phyloP scores from a whole-genome alignment of 176 grass and related monocot genomes.

The Cenchrus purpureus region DNA sequence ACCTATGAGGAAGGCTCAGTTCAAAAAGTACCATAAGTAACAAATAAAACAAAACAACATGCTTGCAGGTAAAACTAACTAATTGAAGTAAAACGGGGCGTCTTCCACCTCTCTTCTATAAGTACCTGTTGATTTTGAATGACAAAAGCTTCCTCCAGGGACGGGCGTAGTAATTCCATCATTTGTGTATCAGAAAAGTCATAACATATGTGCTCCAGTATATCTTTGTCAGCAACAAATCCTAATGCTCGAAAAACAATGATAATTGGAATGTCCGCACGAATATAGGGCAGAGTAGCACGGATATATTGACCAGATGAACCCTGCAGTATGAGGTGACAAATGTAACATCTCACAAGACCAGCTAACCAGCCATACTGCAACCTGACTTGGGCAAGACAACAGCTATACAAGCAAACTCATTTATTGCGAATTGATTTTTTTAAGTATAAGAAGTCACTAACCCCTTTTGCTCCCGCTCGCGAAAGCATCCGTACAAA shows the following conservation, averaged over 20 bases:
- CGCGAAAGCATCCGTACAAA: slow-evolving; percentile 97
- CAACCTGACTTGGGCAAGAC: background rate
- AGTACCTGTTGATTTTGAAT: slow-evolving; percentile 99
- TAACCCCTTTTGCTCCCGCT: slow-evolving; percentile 90
- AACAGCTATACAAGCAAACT: slow-evolving; percentile 25
- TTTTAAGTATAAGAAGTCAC: slow-evolving; percentile 17
- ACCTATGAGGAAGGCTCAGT: slow-evolving; percentile 60
- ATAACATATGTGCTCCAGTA: slow-evolving; percentile 97
- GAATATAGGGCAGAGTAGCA: slow-evolving; percentile 96
- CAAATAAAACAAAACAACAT: slow-evolving; percentile 11
- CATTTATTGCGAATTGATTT: slow-evolving; percentile 18
- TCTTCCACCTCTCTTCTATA: slow-evolving; percentile 26
- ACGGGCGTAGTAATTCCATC: slow-evolving; percentile 96
- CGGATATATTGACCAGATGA: slow-evolving; percentile 98
- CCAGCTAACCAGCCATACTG: background rate
- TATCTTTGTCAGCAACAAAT: slow-evolving; percentile 99
- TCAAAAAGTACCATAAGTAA: background rate
- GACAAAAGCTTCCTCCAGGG: slow-evolving; percentile 94
- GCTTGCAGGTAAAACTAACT: slow-evolving; percentile 6
- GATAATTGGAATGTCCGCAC: slow-evolving; percentile 95
- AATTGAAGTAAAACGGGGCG: background rate
- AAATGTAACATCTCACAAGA: background rate
- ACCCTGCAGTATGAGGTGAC: slow-evolving; percentile 53
- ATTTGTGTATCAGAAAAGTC: slow-evolving; percentile 98
- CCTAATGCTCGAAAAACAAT: slow-evolving; percentile 97